Conservation (phyloP, 495 filamentous ascomycete species). For the Thermothielavioides terrestris region DNA sequence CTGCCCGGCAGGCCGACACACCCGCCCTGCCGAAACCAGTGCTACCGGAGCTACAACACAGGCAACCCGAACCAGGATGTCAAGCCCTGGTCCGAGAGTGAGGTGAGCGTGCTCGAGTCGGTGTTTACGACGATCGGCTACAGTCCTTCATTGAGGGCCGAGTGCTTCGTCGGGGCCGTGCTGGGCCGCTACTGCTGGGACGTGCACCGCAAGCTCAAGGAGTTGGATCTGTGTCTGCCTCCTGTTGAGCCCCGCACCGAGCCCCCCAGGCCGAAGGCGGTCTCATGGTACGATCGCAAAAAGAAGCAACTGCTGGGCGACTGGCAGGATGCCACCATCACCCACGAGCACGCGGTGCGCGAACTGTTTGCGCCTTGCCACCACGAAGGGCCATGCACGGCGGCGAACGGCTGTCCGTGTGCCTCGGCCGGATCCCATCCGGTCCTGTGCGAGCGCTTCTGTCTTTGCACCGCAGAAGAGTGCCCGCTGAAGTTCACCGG, state of each 20-base stretch:
- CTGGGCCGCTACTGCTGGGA: conserved; percentile 44
- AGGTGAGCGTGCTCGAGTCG: conserved; percentile 30
- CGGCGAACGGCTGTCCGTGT: conserved; percentile 45
- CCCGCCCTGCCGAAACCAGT: conserved; percentile 34
- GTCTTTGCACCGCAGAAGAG: conserved; percentile 47
- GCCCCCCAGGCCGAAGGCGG: conserved; percentile 25
- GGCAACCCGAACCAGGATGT: conserved; percentile 16
- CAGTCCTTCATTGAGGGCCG: conserved; percentile 26
- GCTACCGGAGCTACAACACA: conserved; percentile 29
- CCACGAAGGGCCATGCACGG: conserved; percentile 40
- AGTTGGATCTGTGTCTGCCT: conserved; percentile 27
- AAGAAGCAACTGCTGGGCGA: conserved; percentile 39
- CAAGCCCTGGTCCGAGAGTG: conserved; percentile 32
- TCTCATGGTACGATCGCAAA: conserved; percentile 41
- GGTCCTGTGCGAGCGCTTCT: conserved; percentile 60
- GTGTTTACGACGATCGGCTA: conserved; percentile 31
- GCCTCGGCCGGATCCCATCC: conserved; percentile 29
- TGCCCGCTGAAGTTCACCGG: conserved; percentile 59
- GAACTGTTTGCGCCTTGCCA: conserved; percentile 36
- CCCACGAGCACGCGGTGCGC: conserved; percentile 36
- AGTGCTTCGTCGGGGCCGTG: conserved; percentile 35
- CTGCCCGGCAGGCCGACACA: conserved; percentile 3
- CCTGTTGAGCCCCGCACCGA: conserved; percentile 15
- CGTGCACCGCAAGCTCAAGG: conserved; percentile 38
- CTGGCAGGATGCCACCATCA: conserved; percentile 39